Base-by-base conservation (phyloP, 75 land plant species). In the Pinus tabuliformis region DNA sequence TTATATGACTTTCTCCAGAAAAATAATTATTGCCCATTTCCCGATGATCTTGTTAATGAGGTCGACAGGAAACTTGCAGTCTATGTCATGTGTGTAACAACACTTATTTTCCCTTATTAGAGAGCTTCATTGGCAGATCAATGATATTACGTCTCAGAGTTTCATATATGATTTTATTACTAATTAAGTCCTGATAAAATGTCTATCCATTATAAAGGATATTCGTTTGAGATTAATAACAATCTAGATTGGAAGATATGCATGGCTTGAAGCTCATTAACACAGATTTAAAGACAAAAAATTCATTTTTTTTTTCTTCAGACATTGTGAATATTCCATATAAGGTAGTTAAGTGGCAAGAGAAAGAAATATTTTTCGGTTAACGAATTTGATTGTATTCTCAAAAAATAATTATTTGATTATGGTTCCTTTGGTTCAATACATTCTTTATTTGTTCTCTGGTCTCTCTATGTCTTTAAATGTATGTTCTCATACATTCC, bases 41-140 rank as follows among this genome's bases (percentile, higher is more conserved):
- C 89, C 37, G 86, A 91, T 84, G 93, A 89, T 78, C 86, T 91
- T 75, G 93, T 93, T 56, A 89, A 93, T 72, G 95, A 93, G 80
- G 65, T 93, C 86, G 96, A 87, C 78, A 79, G 91, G 75, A 93
- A 93, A 80, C 83, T 81, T 89, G 91, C 87, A 89, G 68, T 89
- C 88, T 82, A 90, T 91, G 76, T 93, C 93, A 89, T 93, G 96
- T 93, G 88, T 82, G 91, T 87, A 75, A 70, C 61, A 42, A 6
- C 5, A 6, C 49, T n/a, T n/a, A n/a, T n/a, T n/a, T n/a, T n/a
- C n/a, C n/a, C n/a, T n/a, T n/a, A n/a, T n/a, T n/a, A n/a, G n/a
- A n/a, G n/a, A n/a, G n/a, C n/a, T 42, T 42, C 49, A 42, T 42
- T 42, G 6, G 49, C 49, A 5, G 6, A 42, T 6, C 6, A 42